Base-by-base conservation (phyloP, 1,139 yeast genomes). In the Kodamaea plutei region DNA sequence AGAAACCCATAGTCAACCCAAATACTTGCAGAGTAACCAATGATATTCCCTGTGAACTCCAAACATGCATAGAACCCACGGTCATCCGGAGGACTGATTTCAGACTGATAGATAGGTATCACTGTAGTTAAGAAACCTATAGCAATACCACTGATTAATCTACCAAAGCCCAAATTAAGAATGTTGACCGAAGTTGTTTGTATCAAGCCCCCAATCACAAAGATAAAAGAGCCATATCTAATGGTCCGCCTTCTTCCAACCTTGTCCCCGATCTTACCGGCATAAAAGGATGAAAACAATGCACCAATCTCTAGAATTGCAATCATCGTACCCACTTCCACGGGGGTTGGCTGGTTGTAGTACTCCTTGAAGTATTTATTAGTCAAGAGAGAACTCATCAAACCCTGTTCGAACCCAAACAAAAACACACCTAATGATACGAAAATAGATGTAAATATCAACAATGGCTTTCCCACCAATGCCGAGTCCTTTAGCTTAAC, bases 51-150 rank as follows among this genome's bases (percentile, higher is more conserved):
- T 0, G 96, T 84, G 56, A 88, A 89, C 58, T 89, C 96, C 28
- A 88, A 79, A 50, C 95, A 87, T 0, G 95, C 96, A 35, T 85
- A 73, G 48, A 82, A 76, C 1, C 97, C 97, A 38, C 97, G 69
- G 44, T 82, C 84, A 40, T 83, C 82, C 1, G 96, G 88, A 10
- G 95, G 95, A 23, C 93, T 79, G 37, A 89, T 85, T 54, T 89
- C 97, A 5, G 87, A 76, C 59, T 88, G 96, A 56, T 87, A 89
- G 29, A 91, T 85, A 0, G 97, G 96, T n/a, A 91, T 93, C 32
- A 88, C 85, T 5, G 95, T 85, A n/a, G 94, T 82, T 34, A 89
- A 67, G 49, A 85, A 71, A 8, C 96, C 97, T 27, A 89, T 89
- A 10, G 95, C 96, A 21, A 88, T 47, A 51, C 96, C 96, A 26